phyloP scores from a whole-genome alignment of 192 early-diverging fungal species.

The Chytriomyces sp. region DNA sequence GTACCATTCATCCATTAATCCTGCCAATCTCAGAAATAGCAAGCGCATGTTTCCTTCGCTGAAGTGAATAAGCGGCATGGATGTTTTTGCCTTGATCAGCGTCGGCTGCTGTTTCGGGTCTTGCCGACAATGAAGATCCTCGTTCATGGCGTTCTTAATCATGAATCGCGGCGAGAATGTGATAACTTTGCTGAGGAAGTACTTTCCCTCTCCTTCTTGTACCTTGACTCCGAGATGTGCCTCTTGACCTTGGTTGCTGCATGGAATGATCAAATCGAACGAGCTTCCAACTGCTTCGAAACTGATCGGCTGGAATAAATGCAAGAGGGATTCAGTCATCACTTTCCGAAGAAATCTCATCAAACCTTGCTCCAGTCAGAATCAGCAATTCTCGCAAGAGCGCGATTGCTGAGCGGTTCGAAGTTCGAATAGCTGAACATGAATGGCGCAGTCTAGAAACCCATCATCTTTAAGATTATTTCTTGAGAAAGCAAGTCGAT shows the following conservation, averaged over 20 bases:
- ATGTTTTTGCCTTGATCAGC: slow-evolving; percentile 54
- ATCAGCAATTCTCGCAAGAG: slow-evolving; percentile 72
- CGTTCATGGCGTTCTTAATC: slow-evolving; percentile 77
- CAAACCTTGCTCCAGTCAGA: slow-evolving; percentile 80
- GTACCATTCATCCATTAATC: slow-evolving; percentile 74
- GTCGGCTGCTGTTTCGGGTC: slow-evolving; percentile 60
- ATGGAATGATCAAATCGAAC: slow-evolving; percentile 75
- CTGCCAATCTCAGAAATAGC: slow-evolving; percentile 70
- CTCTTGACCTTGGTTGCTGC: slow-evolving; percentile 55
- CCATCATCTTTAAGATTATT: slow-evolving; percentile 28
- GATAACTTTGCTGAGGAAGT: slow-evolving; percentile 80
- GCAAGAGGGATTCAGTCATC: slow-evolving; percentile 8
- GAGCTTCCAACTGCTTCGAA: slow-evolving; percentile 94
- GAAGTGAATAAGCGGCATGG: slow-evolving; percentile 72
- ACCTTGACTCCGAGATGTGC: slow-evolving; percentile 84
- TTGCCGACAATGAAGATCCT: slow-evolving; percentile 77
- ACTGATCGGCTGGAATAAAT: slow-evolving; percentile 71
- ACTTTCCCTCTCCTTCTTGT: slow-evolving; percentile 86
- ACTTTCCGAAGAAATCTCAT: background rate
- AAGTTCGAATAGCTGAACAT: slow-evolving; percentile 93
- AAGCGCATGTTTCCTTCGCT: slow-evolving; percentile 63
- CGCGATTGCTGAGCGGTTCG: slow-evolving; percentile 80
- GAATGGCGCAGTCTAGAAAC: slow-evolving; percentile 66
- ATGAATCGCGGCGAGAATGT: slow-evolving; percentile 91
- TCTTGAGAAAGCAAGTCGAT: slow-evolving; percentile 14